Percentiles rank a stretch among this genome's conserved stretches.
These are phyloP conservation scores for Suillus paluster DNA, from an alignment of 768 basidiomycete species.

Conservation along the genomic window DNA sequence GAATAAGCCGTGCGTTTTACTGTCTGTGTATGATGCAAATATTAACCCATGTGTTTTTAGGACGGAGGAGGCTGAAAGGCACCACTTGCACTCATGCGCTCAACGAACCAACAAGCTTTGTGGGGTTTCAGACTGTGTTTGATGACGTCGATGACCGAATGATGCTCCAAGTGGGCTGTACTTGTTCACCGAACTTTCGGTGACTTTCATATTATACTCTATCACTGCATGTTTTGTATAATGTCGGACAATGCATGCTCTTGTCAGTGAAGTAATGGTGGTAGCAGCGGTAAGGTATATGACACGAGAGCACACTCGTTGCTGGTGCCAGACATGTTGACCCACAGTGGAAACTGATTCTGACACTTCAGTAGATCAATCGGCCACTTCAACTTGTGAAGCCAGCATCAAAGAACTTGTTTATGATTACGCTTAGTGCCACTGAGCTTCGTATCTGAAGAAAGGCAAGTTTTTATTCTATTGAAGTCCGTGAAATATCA, in stretches of 20 bases:
- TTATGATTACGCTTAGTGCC: not conserved
- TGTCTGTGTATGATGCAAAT: not conserved
- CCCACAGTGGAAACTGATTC: too few relatives aligned
- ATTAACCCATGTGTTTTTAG: not conserved
- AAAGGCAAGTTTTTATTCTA: not conserved
- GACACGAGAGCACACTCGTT: too few relatives aligned
- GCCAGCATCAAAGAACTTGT: not conserved
- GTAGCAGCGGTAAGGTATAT: too few relatives aligned
- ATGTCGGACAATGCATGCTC: not conserved
- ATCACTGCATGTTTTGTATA: not conserved
- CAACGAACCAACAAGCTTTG: conserved; percentile 4
- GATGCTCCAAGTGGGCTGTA: not conserved
- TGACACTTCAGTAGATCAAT: too few relatives aligned
- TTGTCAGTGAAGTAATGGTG: not conserved
- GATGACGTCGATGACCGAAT: not conserved
- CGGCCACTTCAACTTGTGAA: too few relatives aligned
- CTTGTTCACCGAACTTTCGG: not conserved
- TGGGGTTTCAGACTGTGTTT: conserved; percentile 6
- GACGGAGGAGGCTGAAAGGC: conserved; percentile 11
- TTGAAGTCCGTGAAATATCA: too few relatives aligned
- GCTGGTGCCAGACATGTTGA: too few relatives aligned
- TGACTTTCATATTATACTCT: too few relatives aligned
- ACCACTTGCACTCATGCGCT: conserved; percentile 8
- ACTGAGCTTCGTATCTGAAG: not conserved
- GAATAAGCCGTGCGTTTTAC: conserved; percentile 45